Evolutionary conservation across 441 rosid genomes (phyloP).

Genomic region (Gossypium laxum): DNA sequence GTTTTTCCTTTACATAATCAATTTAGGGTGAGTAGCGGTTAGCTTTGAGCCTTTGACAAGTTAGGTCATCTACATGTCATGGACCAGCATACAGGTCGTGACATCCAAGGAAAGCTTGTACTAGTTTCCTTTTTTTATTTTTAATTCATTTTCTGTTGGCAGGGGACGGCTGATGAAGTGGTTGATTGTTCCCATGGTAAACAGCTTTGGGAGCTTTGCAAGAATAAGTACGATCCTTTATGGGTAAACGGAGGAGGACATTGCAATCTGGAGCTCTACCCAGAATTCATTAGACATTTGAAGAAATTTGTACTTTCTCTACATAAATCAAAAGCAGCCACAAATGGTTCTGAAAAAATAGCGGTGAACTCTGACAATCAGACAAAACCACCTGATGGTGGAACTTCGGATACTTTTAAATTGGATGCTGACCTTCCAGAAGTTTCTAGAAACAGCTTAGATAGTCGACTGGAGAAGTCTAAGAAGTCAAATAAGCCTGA

Average conservation of each 20-base stretch:
- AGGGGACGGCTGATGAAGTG: conserved; percentile 90
- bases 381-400: conserved; percentile 34
- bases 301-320: conserved; percentile 58
- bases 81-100: neutral
- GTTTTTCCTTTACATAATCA: no score
- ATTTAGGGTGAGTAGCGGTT: neutral
- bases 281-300: conserved; percentile 68
- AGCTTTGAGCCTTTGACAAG: neutral
- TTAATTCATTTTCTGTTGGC: conserved; percentile 15
- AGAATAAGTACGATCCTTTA: conserved; percentile 71
- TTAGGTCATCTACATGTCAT: neutral
- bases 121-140: neutral
- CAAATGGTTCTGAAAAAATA: conserved; percentile 29
- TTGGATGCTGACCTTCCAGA: conserved; percentile 48
- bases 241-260: conserved; percentile 88
- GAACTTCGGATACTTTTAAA: conserved; percentile 50
- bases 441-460: conserved; percentile 82
- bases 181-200: conserved; percentile 82
- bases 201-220: conserved; percentile 77
- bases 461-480: conserved; percentile 68
- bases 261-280: conserved; percentile 78
- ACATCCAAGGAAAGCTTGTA: neutral
- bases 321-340: conserved; percentile 42
- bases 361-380: conserved; percentile 30
- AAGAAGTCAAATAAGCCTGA: conserved; percentile 68